Conservation (phyloP, 1,284 basidiomycete species). For the Quambalaria eucalypti region DNA sequence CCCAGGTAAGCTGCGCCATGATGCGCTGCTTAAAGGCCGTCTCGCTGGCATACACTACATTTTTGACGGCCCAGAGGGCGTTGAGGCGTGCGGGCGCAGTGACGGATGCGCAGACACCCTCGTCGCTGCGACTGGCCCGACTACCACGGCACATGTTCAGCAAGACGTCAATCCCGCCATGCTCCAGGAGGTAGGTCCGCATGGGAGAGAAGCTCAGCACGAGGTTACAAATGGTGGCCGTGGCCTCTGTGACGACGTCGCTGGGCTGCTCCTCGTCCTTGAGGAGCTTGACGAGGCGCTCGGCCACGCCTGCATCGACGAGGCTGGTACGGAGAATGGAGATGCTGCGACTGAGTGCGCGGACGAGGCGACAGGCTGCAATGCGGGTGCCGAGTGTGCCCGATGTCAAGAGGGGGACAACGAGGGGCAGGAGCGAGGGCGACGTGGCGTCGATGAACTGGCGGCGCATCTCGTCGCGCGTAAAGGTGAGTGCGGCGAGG, state of each 20-base stretch:
- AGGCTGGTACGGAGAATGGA: constrained; percentile 33
- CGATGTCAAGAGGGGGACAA: constrained; percentile 23
- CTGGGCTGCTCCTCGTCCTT: constrained; percentile 11
- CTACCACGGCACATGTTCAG: constrained; percentile 14
- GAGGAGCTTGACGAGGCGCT: constrained; percentile 25
- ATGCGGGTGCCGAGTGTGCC: constrained; percentile 32
- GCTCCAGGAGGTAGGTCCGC: constrained; percentile 29
- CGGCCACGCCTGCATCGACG: constrained; percentile 35
- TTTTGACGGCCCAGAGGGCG: constrained; percentile 42
- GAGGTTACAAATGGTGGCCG: constrained; percentile 37
- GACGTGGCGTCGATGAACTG: constrained; percentile 23
- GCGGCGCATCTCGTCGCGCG: constrained; percentile 30
- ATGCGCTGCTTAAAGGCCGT: constrained; percentile 17
- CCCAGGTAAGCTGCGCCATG: constrained; percentile 17
- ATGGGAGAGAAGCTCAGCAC: constrained; percentile 40
- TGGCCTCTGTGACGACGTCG: constrained; percentile 20
- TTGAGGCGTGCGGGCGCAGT: constrained; percentile 14
- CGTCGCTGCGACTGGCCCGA: no score
- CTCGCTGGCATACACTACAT: constrained; percentile 28
- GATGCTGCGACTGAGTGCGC: constrained; percentile 35
- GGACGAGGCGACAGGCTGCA: constrained; percentile 30
- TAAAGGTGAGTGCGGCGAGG: constrained; percentile 28
- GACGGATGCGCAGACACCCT: background rate
- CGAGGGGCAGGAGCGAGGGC: constrained; percentile 24
- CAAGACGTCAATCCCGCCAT: constrained; percentile 23